Evolutionary conservation across 1,284 basidiomycete genomes (phyloP), one percentile per base, ranked within the genome.

Genomic region (Trametes versicolor): DNA sequence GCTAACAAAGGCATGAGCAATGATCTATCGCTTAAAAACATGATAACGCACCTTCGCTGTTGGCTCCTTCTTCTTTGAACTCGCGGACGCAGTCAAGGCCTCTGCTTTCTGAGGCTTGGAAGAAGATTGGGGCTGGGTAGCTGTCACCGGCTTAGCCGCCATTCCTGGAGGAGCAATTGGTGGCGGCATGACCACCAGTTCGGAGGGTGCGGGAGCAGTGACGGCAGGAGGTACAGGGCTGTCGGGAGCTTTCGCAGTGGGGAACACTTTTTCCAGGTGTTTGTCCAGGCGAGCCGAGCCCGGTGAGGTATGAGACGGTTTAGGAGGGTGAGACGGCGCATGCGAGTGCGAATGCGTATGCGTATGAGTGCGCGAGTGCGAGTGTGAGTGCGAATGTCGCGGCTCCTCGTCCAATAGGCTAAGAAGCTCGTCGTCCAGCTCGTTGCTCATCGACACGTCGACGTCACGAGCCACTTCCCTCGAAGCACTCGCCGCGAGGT

Each of bases 371-470:
- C 61, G 58, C 43, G 58, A 9, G 36, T 48, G 36, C 48, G 52
- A 51, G 25, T 63, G 59, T 9, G 62, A 36, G 25, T 67, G 67
- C 15, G 63, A 49, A 17, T 64, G 63, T 4, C 67, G 69, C 21
- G 71, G 68, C 32, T 70, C 65, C 50, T 76, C 75, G 67, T 87
- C 88, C 48, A 92, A 77, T 23, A 92, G 78, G 70, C 88, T 89
- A 64, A 92, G 79, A 54, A 92, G 75, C 76, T 92, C 91, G 66
- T 90, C 87, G 57, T 92, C 91, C 2, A 92, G 86, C 62, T 92
- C 90, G 43, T 85, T 70, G 63, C 84, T 83, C 49, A 82, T 79
- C 49, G 82, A 80, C 57, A 81, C 79, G 49, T 81, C 80, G 36
- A 67, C 70, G 52, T 78, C 78, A 6, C 74, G 70, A 53, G 76